These are phyloP conservation scores for Neonectria magnoliae DNA, from an alignment of 2,329 filamentous ascomycete genomes.

Conservation along the genomic window DNA sequence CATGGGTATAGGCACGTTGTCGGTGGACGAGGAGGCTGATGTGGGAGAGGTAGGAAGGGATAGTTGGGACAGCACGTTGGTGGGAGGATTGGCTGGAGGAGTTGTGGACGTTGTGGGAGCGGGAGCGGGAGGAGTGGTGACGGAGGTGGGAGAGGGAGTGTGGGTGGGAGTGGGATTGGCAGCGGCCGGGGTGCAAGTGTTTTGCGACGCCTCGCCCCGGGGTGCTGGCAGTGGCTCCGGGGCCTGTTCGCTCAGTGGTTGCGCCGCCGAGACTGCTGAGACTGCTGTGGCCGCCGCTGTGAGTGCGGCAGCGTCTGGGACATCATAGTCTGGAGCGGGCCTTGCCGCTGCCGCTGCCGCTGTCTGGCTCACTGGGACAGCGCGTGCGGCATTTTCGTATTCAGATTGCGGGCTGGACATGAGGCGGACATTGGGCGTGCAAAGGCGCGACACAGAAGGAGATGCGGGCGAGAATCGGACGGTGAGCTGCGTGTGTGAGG, in stretches of 20 bases:
- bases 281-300: slow-evolving; percentile 1
- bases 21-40: slow-evolving; percentile 23
- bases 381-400: slow-evolving; percentile 65
- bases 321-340: slow-evolving; percentile 1
- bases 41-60: slow-evolving; percentile 27
- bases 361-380: slow-evolving; percentile 45
- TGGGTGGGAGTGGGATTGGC: slow-evolving; percentile 25
- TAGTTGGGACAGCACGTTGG: slow-evolving; percentile 22
- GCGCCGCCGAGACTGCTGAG: neutral
- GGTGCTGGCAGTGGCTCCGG: slow-evolving; percentile 14
- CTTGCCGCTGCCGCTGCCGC: slow-evolving; percentile 13
- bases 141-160: slow-evolving; percentile 32
- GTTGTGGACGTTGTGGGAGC: slow-evolving; percentile 32
- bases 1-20: slow-evolving; percentile 41
- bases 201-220: slow-evolving; percentile 31
- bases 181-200: slow-evolving; percentile 37
- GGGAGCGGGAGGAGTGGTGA: slow-evolving; percentile 16
- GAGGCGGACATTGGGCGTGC: slow-evolving; percentile 64
- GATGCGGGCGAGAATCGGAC: slow-evolving; percentile 30
- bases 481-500: slow-evolving; percentile 29
- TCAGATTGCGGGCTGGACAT: slow-evolving; percentile 64
- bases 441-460: slow-evolving; percentile 13
- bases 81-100: slow-evolving; percentile 30
- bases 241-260: slow-evolving; percentile 6
- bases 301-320: neutral